A percentile compares a stretch with the other conserved stretches of the same genome.
Conservation (phyloP, 306 rosid genomes). For the Cucurbita argyrosperma region DNA sequence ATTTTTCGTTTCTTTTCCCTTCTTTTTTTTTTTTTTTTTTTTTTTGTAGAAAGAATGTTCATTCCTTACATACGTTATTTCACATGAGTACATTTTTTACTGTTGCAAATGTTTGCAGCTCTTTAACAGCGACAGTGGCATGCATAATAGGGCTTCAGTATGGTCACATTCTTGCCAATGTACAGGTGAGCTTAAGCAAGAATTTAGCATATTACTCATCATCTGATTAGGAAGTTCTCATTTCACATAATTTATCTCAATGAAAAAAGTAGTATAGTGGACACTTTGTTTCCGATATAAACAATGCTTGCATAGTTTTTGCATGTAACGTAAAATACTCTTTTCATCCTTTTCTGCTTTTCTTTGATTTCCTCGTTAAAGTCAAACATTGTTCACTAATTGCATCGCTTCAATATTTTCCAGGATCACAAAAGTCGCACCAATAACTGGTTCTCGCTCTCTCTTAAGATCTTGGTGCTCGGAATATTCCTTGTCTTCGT, state of each 20-base stretch:
- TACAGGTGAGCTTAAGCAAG: constrained; percentile 35
- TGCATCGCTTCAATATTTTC: constrained; percentile 10
- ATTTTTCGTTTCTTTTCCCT: not conserved
- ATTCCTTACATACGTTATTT: not conserved
- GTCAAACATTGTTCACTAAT: not conserved
- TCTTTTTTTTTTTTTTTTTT: not conserved
- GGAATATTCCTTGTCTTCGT: constrained; percentile 36
- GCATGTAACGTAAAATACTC: not conserved
- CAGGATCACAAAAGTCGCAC: constrained; percentile 76
- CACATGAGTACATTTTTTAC: not conserved
- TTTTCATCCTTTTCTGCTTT: not conserved
- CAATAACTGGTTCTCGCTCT: constrained; percentile 36
- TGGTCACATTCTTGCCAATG: constrained; percentile 68
- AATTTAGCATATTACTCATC: not conserved
- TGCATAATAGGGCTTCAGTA: constrained; percentile 92
- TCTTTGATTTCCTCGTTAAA: not conserved
- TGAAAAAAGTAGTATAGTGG: not conserved
- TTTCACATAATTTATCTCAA: not conserved
- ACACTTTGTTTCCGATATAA: not conserved
- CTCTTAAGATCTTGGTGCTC: constrained; percentile 33
- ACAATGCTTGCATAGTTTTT: not conserved
- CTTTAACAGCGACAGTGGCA: constrained; percentile 74
- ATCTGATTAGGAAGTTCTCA: not conserved
- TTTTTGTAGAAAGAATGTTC: not conserved
- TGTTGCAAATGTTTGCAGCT: constrained; percentile 27